These are phyloP conservation scores for Geotrichum carabidarum DNA, from an alignment of 1,139 yeast genomes.

Conservation along the genomic window DNA sequence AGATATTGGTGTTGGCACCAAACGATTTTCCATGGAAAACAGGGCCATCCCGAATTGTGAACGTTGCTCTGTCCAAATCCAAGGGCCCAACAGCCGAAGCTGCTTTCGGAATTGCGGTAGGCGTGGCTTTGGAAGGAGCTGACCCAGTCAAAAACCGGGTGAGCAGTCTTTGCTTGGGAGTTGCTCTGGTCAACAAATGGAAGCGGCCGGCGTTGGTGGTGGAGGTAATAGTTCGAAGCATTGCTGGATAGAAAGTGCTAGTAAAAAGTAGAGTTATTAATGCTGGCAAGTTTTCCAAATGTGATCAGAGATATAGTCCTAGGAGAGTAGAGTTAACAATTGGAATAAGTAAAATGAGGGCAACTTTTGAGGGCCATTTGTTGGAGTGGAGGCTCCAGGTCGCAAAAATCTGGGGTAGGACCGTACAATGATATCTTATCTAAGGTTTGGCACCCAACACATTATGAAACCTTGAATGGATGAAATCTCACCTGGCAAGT, in stretches of 20 bases:
- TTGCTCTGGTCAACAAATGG: conserved; percentile 14
- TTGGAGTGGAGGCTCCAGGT: not conserved
- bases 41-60: conserved; percentile 89
- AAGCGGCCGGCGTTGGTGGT: not conserved
- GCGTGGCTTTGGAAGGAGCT: conserved; percentile 42
- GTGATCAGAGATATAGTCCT: conserved; percentile 38
- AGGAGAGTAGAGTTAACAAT: not conserved
- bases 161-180: conserved; percentile 4
- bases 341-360: conserved; percentile 28
- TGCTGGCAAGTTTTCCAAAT: conserved; percentile 47
- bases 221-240: conserved; percentile 11
- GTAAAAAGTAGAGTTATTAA: conserved; percentile 20
- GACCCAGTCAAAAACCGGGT: conserved; percentile 15
- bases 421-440: not conserved
- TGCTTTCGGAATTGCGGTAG: conserved; percentile 39
- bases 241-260: too few relatives aligned
- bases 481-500: too few relatives aligned
- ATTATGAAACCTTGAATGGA: too few relatives aligned
- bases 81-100: conserved; percentile 26
- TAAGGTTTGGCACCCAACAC: too few relatives aligned
- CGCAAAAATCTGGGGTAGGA: not conserved
- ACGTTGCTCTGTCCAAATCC: conserved; percentile 70
- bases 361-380: conserved; percentile 12
- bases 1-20: conserved; percentile 85
- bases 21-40: conserved; percentile 88